Conservation (phyloP, 139 green algal species). For the Volvox reticuliferus region DNA sequence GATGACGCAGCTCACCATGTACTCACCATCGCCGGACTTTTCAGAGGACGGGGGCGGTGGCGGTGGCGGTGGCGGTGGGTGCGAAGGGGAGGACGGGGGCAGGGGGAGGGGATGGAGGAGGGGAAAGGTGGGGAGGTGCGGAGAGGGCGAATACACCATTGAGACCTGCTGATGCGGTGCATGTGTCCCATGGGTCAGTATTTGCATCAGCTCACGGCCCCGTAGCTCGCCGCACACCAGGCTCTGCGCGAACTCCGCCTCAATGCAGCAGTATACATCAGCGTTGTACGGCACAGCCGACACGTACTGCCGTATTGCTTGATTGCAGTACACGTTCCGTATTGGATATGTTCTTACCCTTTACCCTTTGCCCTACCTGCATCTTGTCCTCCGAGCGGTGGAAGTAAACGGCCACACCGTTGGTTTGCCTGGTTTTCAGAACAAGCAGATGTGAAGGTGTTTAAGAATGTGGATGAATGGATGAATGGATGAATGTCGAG, state of each 20-base stretch:
- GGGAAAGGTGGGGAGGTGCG: not conserved
- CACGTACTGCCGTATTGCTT: too few species aligned
- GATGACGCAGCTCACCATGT: slow-evolving; percentile 56
- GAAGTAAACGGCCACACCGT: slow-evolving; percentile 69
- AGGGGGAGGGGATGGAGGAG: not conserved
- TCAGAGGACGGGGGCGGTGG: not conserved
- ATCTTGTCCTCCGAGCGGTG: slow-evolving; percentile 19
- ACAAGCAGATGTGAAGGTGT: too few species aligned
- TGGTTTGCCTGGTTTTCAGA: slow-evolving; percentile 61
- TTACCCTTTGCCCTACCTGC: not conserved
- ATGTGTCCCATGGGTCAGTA: too few species aligned
- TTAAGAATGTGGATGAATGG: too few species aligned
- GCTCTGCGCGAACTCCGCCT: not conserved
- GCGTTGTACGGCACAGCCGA: not conserved
- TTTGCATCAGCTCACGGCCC: too few species aligned
- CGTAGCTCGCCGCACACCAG: too few species aligned
- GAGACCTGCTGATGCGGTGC: too few species aligned
- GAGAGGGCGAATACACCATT: too few species aligned
- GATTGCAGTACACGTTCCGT: not conserved
- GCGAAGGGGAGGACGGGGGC: not conserved
- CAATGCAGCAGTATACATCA: not conserved
- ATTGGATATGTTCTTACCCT: not conserved
- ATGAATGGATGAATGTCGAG: not conserved
- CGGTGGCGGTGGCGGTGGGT: not conserved
- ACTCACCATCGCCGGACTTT: slow-evolving; percentile 36